A percentile compares a stretch with the other conserved stretches of the same genome.
phyloP scores from a whole-genome alignment of 2,329 filamentous ascomycete species.

The Trichoderma sp. region DNA sequence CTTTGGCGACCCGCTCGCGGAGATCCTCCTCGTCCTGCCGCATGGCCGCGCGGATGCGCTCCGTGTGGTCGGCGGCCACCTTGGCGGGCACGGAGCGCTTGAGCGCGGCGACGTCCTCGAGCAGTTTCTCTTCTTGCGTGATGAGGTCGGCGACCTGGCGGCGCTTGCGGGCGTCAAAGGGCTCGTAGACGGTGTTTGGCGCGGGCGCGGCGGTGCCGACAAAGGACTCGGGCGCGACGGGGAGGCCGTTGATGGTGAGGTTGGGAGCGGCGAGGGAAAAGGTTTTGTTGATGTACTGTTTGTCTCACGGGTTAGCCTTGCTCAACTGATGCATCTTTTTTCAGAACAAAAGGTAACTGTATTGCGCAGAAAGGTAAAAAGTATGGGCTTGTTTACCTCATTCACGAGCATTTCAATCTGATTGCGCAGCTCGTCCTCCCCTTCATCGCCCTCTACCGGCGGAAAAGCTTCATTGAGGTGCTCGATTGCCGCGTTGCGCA shows the following conservation, averaged over 20 bases:
- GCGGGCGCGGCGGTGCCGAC: conserved; percentile 36
- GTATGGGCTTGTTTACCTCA: conserved; percentile 48
- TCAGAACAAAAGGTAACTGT: background rate
- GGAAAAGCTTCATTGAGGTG: conserved; percentile 72
- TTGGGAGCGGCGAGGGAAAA: conserved; percentile 63
- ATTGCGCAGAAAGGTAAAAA: too few relatives aligned
- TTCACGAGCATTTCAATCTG: conserved; percentile 64
- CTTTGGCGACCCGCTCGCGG: conserved; percentile 35
- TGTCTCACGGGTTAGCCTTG: background rate
- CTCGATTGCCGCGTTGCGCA: conserved; percentile 67
- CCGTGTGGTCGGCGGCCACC: conserved; percentile 50
- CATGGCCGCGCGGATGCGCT: conserved; percentile 46
- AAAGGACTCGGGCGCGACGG: conserved; percentile 49
- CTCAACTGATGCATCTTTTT: background rate
- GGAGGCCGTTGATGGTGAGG: conserved; percentile 65
- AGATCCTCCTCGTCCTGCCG: conserved; percentile 54
- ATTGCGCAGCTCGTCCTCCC: conserved; percentile 60
- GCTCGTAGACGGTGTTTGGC: conserved; percentile 53
- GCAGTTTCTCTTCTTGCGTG: conserved; percentile 64
- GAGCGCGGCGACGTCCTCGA: conserved; percentile 65
- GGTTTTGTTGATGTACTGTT: conserved; percentile 64
- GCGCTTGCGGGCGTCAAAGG: conserved; percentile 63
- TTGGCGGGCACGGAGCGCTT: conserved; percentile 57
- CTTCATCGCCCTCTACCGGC: conserved; percentile 54
- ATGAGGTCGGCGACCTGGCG: conserved; percentile 63